Conservation (phyloP, 192 early-diverging fungal species). For the Spinellus fusiger region DNA sequence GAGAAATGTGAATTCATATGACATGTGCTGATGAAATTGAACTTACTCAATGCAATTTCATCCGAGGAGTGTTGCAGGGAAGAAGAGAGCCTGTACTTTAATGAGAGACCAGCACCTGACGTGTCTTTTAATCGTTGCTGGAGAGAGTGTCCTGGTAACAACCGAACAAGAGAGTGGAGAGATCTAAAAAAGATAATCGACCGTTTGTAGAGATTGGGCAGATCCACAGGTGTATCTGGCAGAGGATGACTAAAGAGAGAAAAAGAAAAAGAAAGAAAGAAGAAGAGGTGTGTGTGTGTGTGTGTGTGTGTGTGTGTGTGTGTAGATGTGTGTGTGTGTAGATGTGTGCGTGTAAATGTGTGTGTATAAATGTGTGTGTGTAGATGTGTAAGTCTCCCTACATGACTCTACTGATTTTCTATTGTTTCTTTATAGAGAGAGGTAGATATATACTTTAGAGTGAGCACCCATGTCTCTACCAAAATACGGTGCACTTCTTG, state of each 20-base stretch:
- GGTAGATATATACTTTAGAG: slow-evolving; percentile 59
- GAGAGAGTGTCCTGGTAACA: slow-evolving; percentile 68
- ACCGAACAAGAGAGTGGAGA: slow-evolving; percentile 68
- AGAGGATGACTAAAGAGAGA: slow-evolving; percentile 34
- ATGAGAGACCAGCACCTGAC: slow-evolving; percentile 31
- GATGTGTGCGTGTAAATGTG: too few relatives aligned
- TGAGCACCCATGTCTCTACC: slow-evolving; percentile 82
- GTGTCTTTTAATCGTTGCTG: slow-evolving; percentile 46
- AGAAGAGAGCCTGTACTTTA: slow-evolving; percentile 65
- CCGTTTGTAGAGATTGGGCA: slow-evolving; percentile 85
- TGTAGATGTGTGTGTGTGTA: too few relatives aligned
- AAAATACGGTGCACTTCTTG: slow-evolving; percentile 48
- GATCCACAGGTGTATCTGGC: slow-evolving; percentile 58
- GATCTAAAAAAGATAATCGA: slow-evolving; percentile 89
- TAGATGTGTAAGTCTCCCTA: too few relatives aligned
- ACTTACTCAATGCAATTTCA: slow-evolving; percentile 68
- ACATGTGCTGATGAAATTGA: neutral
- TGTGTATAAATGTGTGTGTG: too few relatives aligned
- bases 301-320: too few relatives aligned
- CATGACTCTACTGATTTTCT: too few relatives aligned
- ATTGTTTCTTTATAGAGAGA: too few relatives aligned
- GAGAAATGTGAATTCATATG: neutral
- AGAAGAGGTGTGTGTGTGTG: neutral
- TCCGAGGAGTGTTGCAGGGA: slow-evolving; percentile 42
- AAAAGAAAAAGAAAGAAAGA: neutral